Evolutionary conservation across 306 rosid genomes (phyloP).

Genomic region (Cucumis cinereus): DNA sequence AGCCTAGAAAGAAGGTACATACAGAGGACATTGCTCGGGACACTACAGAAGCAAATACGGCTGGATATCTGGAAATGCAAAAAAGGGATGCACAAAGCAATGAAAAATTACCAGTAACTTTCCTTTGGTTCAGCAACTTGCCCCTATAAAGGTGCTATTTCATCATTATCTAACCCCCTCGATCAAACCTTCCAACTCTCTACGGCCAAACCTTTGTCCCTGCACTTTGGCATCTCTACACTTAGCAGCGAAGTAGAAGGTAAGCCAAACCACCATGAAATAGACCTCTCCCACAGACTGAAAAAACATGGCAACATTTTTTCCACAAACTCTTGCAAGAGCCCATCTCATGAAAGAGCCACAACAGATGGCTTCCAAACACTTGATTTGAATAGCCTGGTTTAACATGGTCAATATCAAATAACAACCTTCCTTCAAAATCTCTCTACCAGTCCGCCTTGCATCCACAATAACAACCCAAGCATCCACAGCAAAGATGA

Average conservation of each 20-base stretch:
- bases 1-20: slow-evolving; percentile 47
- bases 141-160: slow-evolving; percentile 16
- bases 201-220: slow-evolving; percentile 57
- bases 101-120: slow-evolving; percentile 32
- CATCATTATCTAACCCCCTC: slow-evolving; percentile 56
- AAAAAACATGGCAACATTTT: slow-evolving; percentile 47
- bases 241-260: slow-evolving; percentile 64
- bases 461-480: slow-evolving; percentile 91
- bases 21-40: slow-evolving; percentile 35
- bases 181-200: slow-evolving; percentile 60
- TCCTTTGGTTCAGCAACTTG: slow-evolving; percentile 25
- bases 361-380: slow-evolving; percentile 65
- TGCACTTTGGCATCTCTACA: slow-evolving; percentile 55
- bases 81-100: slow-evolving; percentile 29
- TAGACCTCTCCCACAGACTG: slow-evolving; percentile 87
- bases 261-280: slow-evolving; percentile 84
- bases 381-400: slow-evolving; percentile 64
- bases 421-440: slow-evolving; percentile 79
- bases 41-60: slow-evolving; percentile 33
- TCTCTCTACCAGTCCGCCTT: slow-evolving; percentile 79
- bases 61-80: slow-evolving; percentile 32
- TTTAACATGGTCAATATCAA: slow-evolving; percentile 62
- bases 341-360: slow-evolving; percentile 62
- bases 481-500: slow-evolving; percentile 77
- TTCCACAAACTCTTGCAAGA: slow-evolving; percentile 38